Percentiles rank a stretch among this genome's conserved stretches.
Evolutionary conservation across 139 green algal species (phyloP).

Genomic region (Choricystis sp.): DNA sequence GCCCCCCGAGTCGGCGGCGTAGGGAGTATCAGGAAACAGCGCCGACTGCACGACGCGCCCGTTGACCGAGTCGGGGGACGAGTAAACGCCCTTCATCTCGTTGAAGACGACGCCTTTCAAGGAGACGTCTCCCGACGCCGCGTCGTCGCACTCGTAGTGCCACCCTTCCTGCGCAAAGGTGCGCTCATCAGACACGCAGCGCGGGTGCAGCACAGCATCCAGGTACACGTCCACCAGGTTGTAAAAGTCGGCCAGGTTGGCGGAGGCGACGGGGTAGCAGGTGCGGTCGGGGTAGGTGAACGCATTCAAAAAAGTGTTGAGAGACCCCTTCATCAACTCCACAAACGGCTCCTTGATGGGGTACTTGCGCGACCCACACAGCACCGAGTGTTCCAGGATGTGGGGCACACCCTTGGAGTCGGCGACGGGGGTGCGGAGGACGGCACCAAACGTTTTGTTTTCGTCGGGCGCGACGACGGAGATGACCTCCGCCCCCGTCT

Average conservation of each 20-base stretch:
- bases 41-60: slow-evolving; percentile 57
- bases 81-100: slow-evolving; percentile 99
- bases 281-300: slow-evolving; percentile 99
- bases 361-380: slow-evolving; percentile 83
- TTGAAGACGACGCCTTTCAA: slow-evolving; percentile 99
- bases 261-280: slow-evolving; percentile 91
- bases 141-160: slow-evolving; percentile 73
- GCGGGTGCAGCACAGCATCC: slow-evolving; percentile 90
- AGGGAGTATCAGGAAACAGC: slow-evolving; percentile 76
- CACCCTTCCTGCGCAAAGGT: slow-evolving; percentile 86
- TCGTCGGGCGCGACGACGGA: slow-evolving; percentile 83
- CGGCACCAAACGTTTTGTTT: slow-evolving; percentile 97
- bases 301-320: slow-evolving; percentile 98
- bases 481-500: slow-evolving; percentile 87
- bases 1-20: slow-evolving; percentile 79
- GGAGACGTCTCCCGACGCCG: slow-evolving; percentile 33
- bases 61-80: slow-evolving; percentile 76
- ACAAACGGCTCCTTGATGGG: slow-evolving; percentile 89
- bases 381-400: slow-evolving; percentile 96
- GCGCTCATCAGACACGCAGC: slow-evolving; percentile 63
- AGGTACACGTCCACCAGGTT: slow-evolving; percentile 99
- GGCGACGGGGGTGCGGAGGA: slow-evolving; percentile 82
- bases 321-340: slow-evolving; percentile 89
- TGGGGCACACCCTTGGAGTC: slow-evolving; percentile 83
- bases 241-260: slow-evolving; percentile 82